Conservation (phyloP, 768 basidiomycete genomes). For the Goffeauzyma gilvescens region DNA sequence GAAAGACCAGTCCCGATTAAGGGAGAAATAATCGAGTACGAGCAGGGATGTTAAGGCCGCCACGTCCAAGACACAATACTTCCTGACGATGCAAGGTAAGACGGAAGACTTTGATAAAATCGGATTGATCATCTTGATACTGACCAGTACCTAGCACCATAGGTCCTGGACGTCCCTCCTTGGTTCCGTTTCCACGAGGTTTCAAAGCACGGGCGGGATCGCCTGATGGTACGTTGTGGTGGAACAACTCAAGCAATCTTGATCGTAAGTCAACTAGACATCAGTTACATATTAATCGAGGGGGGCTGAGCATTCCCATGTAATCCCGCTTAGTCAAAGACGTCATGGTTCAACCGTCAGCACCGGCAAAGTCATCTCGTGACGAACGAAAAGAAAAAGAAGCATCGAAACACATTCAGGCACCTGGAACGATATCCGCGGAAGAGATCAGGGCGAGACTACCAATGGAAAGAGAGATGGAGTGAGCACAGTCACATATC, state of each 20-base stretch:
- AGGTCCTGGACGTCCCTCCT: constrained; percentile 28
- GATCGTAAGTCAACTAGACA: constrained; percentile 17
- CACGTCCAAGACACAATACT: constrained; percentile 25
- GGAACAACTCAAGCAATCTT: constrained; percentile 25
- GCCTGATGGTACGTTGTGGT: constrained; percentile 29
- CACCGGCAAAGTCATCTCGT: constrained; percentile 5
- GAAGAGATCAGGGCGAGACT: constrained; percentile 18
- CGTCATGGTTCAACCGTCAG: constrained; percentile 5
- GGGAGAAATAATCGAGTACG: constrained; percentile 2
- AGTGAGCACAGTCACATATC: constrained; percentile 17
- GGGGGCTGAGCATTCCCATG: neutral
- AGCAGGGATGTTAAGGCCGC: constrained; percentile 9
- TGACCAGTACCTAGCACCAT: too few relatives aligned
- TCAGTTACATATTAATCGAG: neutral
- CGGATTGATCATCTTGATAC: neutral
- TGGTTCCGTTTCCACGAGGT: constrained; percentile 31
- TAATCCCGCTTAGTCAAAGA: neutral
- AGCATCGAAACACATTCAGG: constrained; percentile 3
- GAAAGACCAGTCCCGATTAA: constrained; percentile 5
- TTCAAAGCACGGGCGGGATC: constrained; percentile 18
- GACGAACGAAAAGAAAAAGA: constrained; percentile 13
- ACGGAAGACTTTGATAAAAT: neutral
- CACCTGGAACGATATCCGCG: constrained; percentile 10
- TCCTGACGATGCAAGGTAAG: constrained; percentile 28
- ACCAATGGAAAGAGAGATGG: constrained; percentile 23